phyloP scores from a whole-genome alignment of 805 yeast genomes.

The Torulaspora maleeae region DNA sequence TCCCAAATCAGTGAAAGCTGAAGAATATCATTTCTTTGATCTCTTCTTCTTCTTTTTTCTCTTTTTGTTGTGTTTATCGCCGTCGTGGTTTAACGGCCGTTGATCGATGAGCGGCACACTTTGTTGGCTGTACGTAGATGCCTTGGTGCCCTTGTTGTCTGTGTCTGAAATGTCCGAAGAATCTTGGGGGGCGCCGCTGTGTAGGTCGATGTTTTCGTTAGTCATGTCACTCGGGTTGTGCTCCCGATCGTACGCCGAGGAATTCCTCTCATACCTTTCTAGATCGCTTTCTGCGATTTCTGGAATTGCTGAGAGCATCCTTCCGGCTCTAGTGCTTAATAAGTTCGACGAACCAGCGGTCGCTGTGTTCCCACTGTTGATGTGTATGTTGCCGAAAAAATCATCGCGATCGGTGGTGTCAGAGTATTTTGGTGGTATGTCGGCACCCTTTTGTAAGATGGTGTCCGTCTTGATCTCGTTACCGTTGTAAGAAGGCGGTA shows the following conservation, averaged over 20 bases:
- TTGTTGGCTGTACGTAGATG: not conserved
- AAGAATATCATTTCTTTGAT: constrained; percentile 8
- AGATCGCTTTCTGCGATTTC: constrained; percentile 10
- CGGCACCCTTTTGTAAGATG: constrained; percentile 66
- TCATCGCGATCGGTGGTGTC: constrained; percentile 41
- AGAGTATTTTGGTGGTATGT: constrained; percentile 61
- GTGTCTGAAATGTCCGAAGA: not conserved
- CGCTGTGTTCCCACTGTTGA: constrained; percentile 10
- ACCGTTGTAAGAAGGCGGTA: constrained; percentile 44
- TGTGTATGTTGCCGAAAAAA: constrained; percentile 43
- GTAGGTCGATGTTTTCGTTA: constrained; percentile 1
- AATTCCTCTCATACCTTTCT: constrained; percentile 32
- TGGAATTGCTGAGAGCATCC: constrained; percentile 3
- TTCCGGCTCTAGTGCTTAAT: not conserved
- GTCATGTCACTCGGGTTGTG: constrained; percentile 25
- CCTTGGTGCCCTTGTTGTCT: not conserved
- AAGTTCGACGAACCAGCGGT: constrained; percentile 6
- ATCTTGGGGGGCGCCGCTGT: not conserved
- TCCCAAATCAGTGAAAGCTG: not conserved
- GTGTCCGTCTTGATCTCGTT: constrained; percentile 43
- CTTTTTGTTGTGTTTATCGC: constrained; percentile 14
- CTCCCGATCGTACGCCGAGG: constrained; percentile 34
- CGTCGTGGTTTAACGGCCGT: not conserved
- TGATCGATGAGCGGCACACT: not conserved
- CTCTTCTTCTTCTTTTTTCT: constrained; percentile 19